These are phyloP conservation scores for Phialemoniopsis sp. DNA, from an alignment of 2,329 filamentous ascomycete species.

Conservation along the genomic window DNA sequence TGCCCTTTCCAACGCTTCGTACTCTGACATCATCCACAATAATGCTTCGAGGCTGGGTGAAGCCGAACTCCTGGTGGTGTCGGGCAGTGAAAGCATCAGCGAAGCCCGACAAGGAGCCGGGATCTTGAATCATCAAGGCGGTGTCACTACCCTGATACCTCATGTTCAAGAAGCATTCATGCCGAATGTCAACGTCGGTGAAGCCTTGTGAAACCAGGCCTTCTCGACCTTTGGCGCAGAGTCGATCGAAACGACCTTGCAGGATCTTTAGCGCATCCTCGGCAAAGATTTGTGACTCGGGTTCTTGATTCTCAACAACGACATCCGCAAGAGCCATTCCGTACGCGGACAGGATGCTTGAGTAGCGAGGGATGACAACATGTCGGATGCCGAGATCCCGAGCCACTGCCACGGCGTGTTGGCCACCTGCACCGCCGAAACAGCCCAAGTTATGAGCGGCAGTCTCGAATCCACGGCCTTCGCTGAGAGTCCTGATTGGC, in stretches of 20 bases:
- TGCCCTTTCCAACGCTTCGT: constrained; percentile 17
- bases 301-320: constrained; percentile 18
- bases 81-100: too few species aligned
- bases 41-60: constrained; percentile 26
- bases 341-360: constrained; percentile 21
- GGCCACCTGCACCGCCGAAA: constrained; percentile 10
- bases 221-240: constrained; percentile 22
- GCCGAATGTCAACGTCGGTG: background rate
- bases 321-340: constrained; percentile 21
- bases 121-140: constrained; percentile 5
- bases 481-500: constrained; percentile 1
- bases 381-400: constrained; percentile 16
- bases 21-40: constrained; percentile 1
- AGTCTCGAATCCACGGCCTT: constrained; percentile 1
- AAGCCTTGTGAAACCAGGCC: constrained; percentile 1
- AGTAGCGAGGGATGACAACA: constrained; percentile 20
- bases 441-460: background rate
- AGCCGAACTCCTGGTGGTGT: constrained; percentile 63
- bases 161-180: constrained; percentile 5
- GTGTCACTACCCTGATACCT: constrained; percentile 6
- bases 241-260: constrained; percentile 29
- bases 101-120: background rate
- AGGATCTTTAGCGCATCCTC: constrained; percentile 3
- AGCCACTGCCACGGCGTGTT: constrained; percentile 20
- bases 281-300: constrained; percentile 10